Conservation (phyloP, 2,329 filamentous ascomycete genomes). For the Chaetomium olivaceum region DNA sequence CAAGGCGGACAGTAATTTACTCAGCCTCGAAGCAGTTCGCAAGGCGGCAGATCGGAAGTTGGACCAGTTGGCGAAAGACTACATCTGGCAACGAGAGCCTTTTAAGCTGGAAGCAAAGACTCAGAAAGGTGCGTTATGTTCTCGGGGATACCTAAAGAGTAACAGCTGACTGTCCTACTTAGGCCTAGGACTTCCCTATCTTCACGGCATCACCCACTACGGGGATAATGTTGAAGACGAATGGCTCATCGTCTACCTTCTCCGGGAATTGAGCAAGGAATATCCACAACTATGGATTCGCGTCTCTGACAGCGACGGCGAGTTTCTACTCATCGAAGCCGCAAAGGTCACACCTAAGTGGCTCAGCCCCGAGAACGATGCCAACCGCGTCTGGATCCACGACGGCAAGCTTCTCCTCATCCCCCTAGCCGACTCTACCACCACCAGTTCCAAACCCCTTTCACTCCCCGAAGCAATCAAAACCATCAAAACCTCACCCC, state of each 20-base stretch:
- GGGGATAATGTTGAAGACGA: conserved; percentile 96
- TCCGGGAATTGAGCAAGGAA: conserved; percentile 75
- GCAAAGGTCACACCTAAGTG: conserved; percentile 84
- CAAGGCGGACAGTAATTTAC: conserved; percentile 53
- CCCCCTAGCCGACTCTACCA: conserved; percentile 45
- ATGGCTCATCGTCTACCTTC: conserved; percentile 90
- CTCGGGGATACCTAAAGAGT: not conserved
- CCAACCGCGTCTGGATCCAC: conserved; percentile 88
- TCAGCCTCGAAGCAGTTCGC: conserved; percentile 69
- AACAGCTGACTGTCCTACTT: conserved; percentile 13
- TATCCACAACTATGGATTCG: conserved; percentile 78
- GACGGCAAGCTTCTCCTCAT: conserved; percentile 74
- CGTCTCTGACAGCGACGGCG: conserved; percentile 84
- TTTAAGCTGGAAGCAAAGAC: conserved; percentile 71
- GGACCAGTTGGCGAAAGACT: conserved; percentile 69
- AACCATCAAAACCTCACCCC: conserved; percentile 58
- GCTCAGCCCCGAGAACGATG: conserved; percentile 87
- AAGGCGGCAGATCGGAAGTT: conserved; percentile 65
- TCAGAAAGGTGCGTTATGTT: conserved; percentile 51
- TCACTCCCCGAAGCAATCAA: conserved; percentile 64
- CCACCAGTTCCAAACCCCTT: conserved; percentile 48
- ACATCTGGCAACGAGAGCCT: conserved; percentile 91
- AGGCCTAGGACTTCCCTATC: conserved; percentile 54
- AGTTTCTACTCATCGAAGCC: conserved; percentile 93
- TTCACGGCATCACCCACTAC: conserved; percentile 80